A percentile compares a stretch with the other conserved stretches of the same genome.
These are phyloP conservation scores for Apiotrichum porosum DNA, from an alignment of 1,284 basidiomycete genomes.

Conservation along the genomic window DNA sequence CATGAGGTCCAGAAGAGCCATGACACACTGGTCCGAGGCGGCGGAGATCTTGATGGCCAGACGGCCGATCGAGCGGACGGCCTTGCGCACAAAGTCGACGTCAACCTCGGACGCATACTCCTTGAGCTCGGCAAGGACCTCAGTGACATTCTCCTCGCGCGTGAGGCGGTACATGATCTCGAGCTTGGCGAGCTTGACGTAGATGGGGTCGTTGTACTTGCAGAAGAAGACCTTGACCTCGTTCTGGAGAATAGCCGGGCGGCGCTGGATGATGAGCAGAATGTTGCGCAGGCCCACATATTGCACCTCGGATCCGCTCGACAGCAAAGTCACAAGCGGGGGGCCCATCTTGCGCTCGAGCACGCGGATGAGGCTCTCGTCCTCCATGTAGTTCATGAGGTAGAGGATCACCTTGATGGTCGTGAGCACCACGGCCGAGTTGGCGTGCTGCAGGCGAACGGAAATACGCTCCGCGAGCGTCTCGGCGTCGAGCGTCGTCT, in stretches of 20 bases:
- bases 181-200: slow-evolving; percentile 96
- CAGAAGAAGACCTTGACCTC: slow-evolving; percentile 99
- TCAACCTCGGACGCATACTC: slow-evolving; percentile 99
- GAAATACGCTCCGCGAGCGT: slow-evolving; percentile 89
- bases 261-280: slow-evolving; percentile 90
- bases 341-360: slow-evolving; percentile 97
- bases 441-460: slow-evolving; percentile 88
- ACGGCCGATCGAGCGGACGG: slow-evolving; percentile 91
- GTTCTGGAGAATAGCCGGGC: slow-evolving; percentile 79
- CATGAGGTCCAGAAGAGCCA: slow-evolving; percentile 86
- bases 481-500: slow-evolving; percentile 82
- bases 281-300: slow-evolving; percentile 97
- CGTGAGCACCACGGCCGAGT: slow-evolving; percentile 88
- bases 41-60: slow-evolving; percentile 91
- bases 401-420: slow-evolving; percentile 94
- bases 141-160: slow-evolving; percentile 86
- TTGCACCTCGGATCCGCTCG: slow-evolving; percentile 67
- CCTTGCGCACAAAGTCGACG: slow-evolving; percentile 93
- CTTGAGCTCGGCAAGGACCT: slow-evolving; percentile 88
- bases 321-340: slow-evolving; percentile 61
- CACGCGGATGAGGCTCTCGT: slow-evolving; percentile 73
- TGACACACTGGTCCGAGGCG: slow-evolving; percentile 90
- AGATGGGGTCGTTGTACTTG: slow-evolving; percentile 98
- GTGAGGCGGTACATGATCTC: slow-evolving; percentile 98
- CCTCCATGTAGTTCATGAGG: slow-evolving; percentile 99